These are phyloP conservation scores for Colletotrichum magnum DNA, from an alignment of 2,329 filamentous ascomycete species.

Conservation along the genomic window DNA sequence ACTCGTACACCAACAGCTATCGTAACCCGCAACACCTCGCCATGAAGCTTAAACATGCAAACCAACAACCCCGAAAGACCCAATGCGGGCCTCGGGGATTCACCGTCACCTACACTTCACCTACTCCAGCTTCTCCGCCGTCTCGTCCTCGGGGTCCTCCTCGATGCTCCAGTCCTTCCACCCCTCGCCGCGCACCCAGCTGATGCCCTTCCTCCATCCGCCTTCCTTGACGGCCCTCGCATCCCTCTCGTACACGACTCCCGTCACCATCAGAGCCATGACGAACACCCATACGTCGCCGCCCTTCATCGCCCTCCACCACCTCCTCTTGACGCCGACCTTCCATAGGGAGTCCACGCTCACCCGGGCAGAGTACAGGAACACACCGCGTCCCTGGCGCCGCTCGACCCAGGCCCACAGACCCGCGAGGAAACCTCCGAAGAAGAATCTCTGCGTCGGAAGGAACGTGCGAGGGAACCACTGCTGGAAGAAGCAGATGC, in stretches of 20 bases:
- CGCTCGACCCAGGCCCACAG: constrained; percentile 87
- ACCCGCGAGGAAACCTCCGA: constrained; percentile 88
- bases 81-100: no score
- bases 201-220: constrained; percentile 78
- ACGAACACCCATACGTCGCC: constrained; percentile 91
- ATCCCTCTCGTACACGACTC: constrained; percentile 81
- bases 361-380: constrained; percentile 83
- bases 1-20: constrained; percentile 7
- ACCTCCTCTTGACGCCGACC: constrained; percentile 89
- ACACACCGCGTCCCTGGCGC: constrained; percentile 74
- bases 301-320: constrained; percentile 86
- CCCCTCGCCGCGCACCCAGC: constrained; percentile 82
- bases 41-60: constrained; percentile 15
- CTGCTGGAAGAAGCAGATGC: constrained; percentile 89
- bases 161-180: constrained; percentile 77
- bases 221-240: constrained; percentile 77
- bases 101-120: background rate
- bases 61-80: background rate
- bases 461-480: constrained; percentile 81
- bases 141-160: constrained; percentile 63
- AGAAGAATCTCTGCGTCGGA: constrained; percentile 88
- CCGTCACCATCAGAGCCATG: constrained; percentile 81
- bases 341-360: constrained; percentile 91
- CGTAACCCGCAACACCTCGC: constrained; percentile 15
- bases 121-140: constrained; percentile 25